phyloP scores from a whole-genome alignment of 2,329 filamentous ascomycete genomes.

The Neopestalotiopsis sp. region DNA sequence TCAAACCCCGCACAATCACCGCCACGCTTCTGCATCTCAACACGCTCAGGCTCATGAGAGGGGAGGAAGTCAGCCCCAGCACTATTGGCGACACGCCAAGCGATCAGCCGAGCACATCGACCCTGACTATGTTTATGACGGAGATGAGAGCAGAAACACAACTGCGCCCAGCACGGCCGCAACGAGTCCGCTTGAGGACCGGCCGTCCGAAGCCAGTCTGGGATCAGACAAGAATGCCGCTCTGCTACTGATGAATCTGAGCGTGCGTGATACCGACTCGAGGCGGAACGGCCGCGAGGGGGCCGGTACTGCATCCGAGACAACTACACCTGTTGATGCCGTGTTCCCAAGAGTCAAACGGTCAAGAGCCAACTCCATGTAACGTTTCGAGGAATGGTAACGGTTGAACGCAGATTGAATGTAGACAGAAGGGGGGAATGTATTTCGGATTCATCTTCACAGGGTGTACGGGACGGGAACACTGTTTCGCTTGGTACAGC shows the following conservation, averaged over 20 bases:
- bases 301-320: constrained; percentile 25
- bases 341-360: constrained; percentile 44
- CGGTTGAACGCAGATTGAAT: background rate
- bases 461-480: background rate
- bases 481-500: background rate
- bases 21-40: constrained; percentile 20
- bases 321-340: constrained; percentile 30
- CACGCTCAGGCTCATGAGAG: background rate
- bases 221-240: constrained; percentile 53
- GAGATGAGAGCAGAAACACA: constrained; percentile 22
- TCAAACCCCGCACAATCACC: constrained; percentile 20
- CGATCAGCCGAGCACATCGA: constrained; percentile 37
- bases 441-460: background rate
- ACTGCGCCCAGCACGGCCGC: constrained; percentile 16
- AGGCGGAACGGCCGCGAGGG: constrained; percentile 12
- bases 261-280: constrained; percentile 41
- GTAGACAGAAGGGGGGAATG: background rate
- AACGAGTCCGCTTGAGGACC: constrained; percentile 12
- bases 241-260: constrained; percentile 53
- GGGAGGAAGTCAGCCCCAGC: background rate
- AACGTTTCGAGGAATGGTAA: constrained; percentile 6
- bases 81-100: constrained; percentile 28
- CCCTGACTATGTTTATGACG: constrained; percentile 29
- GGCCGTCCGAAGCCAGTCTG: constrained; percentile 15
- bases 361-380: constrained; percentile 47